A percentile compares a stretch with the other conserved stretches of the same genome.
phyloP scores from a whole-genome alignment of 768 basidiomycete species.

The Cantharellus anzutake region DNA sequence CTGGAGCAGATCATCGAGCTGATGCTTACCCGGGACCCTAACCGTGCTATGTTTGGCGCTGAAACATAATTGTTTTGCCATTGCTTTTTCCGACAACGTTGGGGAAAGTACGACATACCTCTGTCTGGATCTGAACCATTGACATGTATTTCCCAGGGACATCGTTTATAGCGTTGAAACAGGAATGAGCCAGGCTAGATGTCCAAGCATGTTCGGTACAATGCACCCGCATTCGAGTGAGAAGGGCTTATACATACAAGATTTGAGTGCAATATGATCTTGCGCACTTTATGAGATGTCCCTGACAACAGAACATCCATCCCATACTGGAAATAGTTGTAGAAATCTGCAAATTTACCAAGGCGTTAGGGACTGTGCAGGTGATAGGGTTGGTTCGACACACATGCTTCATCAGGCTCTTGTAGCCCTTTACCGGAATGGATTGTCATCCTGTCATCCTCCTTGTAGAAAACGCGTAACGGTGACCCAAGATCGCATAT shows the following conservation, averaged over 20 bases:
- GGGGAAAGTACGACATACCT: not conserved
- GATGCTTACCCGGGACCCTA: not conserved
- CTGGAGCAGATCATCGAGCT: not conserved
- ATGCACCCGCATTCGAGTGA: not conserved
- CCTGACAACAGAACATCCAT: constrained; percentile 72
- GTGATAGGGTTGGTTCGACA: not conserved
- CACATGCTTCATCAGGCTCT: constrained; percentile 25
- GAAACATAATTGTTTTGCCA: too few relatives aligned
- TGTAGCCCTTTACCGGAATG: constrained; percentile 29
- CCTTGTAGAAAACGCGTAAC: constrained; percentile 61
- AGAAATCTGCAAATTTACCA: constrained; percentile 42
- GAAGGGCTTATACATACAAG: constrained; percentile 31
- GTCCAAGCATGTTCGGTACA: not conserved
- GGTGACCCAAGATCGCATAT: constrained; percentile 64
- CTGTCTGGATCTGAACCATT: not conserved
- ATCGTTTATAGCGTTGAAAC: constrained; percentile 82
- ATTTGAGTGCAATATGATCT: constrained; percentile 78
- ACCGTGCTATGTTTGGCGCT: not conserved
- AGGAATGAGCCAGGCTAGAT: constrained; percentile 66
- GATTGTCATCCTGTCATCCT: constrained; percentile 76
- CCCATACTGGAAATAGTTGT: constrained; percentile 86
- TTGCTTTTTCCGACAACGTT: too few relatives aligned
- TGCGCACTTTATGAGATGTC: constrained; percentile 50
- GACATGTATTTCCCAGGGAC: constrained; percentile 57
- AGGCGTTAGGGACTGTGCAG: not conserved